Base-by-base conservation (phyloP, 345 rosid genomes). In the Trapa incisa region DNA sequence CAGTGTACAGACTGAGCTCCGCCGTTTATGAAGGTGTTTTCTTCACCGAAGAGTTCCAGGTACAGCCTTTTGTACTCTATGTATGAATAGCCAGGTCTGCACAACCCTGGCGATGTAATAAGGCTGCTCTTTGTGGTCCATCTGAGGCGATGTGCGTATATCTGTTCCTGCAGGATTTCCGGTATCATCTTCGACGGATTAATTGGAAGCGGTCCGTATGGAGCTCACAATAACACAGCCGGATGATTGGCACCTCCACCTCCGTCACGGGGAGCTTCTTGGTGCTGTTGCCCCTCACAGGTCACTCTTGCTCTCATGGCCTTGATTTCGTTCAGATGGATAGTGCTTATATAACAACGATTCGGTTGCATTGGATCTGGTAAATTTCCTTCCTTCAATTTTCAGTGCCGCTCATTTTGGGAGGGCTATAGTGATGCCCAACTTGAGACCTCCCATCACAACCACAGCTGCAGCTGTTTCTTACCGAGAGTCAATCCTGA, bases 391-490 rank as follows among this genome's bases (percentile, higher is more conserved):
- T 68, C 58, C 39, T 36, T 36, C 39, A 22, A 38, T 2, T 47
- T 4, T 57, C 61, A 75, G 57, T 76, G 87, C 94, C 64, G 92
- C 94, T n/a, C 76, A 76, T 75, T 93, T 85, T 79, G 88, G 78
- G 78, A 88, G 96, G 76, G 97, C 95, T 12, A 86, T 93, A 66
- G 88, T 91, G 71, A 91, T 88, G 99, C 97, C 99, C 2, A 93
- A 93, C 82, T 75, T 93, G 85, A 91, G 82, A 71, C 95, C 96
- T 62, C 96, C 98, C 10, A 64, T 93, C 73, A 85, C 89, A 5
- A 80, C 98, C 11, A 84, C 98, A 14, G 74, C 81, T 52, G 91
- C 88, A 67, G 96, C 96, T 48, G 66, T 86, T 68, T 78, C 89
- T 61, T 77, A 73, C 45, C 66, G 68, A 17, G 79, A 74, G 71